Evolutionary conservation across 768 basidiomycete species (phyloP), one percentile per base, ranked within the genome.

Genomic region (Boletus subparvulus): DNA sequence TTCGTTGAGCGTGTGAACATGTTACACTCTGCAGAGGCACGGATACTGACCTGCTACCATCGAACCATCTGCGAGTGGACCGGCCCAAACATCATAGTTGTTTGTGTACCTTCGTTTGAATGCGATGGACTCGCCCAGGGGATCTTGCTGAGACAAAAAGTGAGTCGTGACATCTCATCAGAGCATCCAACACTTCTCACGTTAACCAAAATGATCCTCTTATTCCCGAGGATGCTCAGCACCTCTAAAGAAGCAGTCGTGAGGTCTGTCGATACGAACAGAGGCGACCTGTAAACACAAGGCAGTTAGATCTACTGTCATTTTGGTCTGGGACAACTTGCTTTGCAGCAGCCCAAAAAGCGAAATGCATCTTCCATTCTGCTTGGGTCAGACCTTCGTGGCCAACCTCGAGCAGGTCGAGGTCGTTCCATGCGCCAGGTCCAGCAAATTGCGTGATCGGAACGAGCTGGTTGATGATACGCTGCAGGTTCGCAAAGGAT

Each of bases 321-420:
- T n/a, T 30, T 12, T 36, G 19, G 26, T 28, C 26, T 28, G 46
- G 21, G 6, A 5, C 8, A 6, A 44, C 54, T 42, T 41, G 30
- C 61, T 61, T 61, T 17, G 54, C 54, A 28, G 51, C 47, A 26
- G 58, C 61, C 61, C 61, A 61, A 39, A 60, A 56, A 9, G 44
- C 54, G 12, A 61, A 61, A 17, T 61, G 54, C 54, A 41, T 59
- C 11, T 17, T 26, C 58, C 54, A 60, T 30, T 60, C 61, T 3
- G 17, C 33, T 40, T 35, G 56, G 0, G 78, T 78, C 35, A 82
- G 52, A 4, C 77, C 78, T 5, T 63, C 46, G 55, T 82, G 81
- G 7, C 81, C 80, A 19, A 83, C 80, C 61, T 82, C 79, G 35
- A 84, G 72, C 71, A 83, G 67, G 62, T 83, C 82, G 21, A 83